Evolutionary conservation across 106 monocot genomes (phyloP).

Genomic region (Platanthera zijinensis): DNA sequence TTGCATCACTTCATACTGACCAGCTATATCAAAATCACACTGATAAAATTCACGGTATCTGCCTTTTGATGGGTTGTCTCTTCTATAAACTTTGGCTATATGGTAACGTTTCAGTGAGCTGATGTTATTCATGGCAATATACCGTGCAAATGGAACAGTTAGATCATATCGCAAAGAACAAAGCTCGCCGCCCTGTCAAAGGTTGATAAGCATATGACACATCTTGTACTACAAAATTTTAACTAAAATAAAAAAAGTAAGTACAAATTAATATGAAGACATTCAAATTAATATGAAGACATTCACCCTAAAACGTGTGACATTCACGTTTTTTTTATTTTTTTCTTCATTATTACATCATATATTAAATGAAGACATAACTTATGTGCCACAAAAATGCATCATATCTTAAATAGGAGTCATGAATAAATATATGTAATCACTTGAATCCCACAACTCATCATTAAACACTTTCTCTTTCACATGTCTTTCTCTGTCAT

Average conservation of each 20-base stretch:
- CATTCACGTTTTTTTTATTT: too few relatives aligned
- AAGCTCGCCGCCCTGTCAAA: constrained; percentile 84
- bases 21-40: constrained; percentile 97
- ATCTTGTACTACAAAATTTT: neutral
- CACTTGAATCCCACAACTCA: too few relatives aligned
- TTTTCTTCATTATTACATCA: too few relatives aligned
- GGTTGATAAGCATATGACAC: neutral
- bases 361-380: too few relatives aligned
- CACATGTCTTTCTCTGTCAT: too few relatives aligned
- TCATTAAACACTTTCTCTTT: too few relatives aligned
- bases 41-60: constrained; percentile 98
- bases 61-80: constrained; percentile 97
- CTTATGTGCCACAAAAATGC: too few relatives aligned
- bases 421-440: too few relatives aligned
- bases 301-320: too few relatives aligned
- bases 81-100: constrained; percentile 93
- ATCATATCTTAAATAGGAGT: too few relatives aligned
- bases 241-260: neutral
- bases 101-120: constrained; percentile 85
- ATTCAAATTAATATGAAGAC: too few relatives aligned
- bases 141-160: constrained; percentile 96
- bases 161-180: constrained; percentile 93
- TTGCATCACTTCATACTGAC: constrained; percentile 80
- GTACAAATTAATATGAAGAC: too few relatives aligned
- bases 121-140: constrained; percentile 75